Conservation (phyloP, 2,329 filamentous ascomycete species). For the Aspergillus proliferans region DNA sequence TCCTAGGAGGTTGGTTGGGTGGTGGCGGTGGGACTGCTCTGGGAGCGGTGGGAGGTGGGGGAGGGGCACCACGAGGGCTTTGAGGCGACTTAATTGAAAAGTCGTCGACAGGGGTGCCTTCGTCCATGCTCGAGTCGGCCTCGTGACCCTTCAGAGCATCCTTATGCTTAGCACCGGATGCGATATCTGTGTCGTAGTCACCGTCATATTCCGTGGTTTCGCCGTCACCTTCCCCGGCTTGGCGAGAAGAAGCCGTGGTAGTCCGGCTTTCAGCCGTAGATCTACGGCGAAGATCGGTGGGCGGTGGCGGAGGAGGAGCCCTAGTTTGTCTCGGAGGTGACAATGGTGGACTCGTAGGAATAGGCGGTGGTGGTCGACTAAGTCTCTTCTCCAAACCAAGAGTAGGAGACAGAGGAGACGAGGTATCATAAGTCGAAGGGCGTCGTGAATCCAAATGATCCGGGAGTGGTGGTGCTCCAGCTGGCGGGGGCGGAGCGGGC, state of each 20-base stretch:
- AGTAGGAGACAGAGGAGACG: slow-evolving; percentile 34
- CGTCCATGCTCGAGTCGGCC: slow-evolving; percentile 70
- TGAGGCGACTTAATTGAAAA: slow-evolving; percentile 44
- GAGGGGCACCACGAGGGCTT: slow-evolving; percentile 41
- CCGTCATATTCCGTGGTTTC: slow-evolving; percentile 93
- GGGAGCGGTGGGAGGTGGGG: slow-evolving; percentile 53
- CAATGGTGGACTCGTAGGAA: slow-evolving; percentile 34
- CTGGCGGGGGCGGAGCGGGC: slow-evolving; percentile 42
- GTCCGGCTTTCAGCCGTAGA: slow-evolving; percentile 53
- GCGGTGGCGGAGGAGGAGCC: slow-evolving; percentile 61
- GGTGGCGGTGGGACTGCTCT: slow-evolving; percentile 60
- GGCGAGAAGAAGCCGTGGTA: slow-evolving; percentile 36
- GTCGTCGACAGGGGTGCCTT: slow-evolving; percentile 54
- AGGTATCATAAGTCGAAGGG: slow-evolving; percentile 35
- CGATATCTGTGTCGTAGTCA: slow-evolving; percentile 96
- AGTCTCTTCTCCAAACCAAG: slow-evolving; percentile 33
- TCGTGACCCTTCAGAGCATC: slow-evolving; percentile 81
- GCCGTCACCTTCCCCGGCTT: slow-evolving; percentile 58
- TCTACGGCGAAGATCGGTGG: slow-evolving; percentile 48
- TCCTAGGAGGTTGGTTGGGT: slow-evolving; percentile 54
- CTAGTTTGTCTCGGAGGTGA: slow-evolving; percentile 48
- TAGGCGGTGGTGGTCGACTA: slow-evolving; percentile 39
- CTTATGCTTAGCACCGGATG: slow-evolving; percentile 86
- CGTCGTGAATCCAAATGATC: slow-evolving; percentile 35
- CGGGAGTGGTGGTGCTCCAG: slow-evolving; percentile 39